Conservation (phyloP, 1,284 basidiomycete genomes). For the Meira miltonrushii region DNA sequence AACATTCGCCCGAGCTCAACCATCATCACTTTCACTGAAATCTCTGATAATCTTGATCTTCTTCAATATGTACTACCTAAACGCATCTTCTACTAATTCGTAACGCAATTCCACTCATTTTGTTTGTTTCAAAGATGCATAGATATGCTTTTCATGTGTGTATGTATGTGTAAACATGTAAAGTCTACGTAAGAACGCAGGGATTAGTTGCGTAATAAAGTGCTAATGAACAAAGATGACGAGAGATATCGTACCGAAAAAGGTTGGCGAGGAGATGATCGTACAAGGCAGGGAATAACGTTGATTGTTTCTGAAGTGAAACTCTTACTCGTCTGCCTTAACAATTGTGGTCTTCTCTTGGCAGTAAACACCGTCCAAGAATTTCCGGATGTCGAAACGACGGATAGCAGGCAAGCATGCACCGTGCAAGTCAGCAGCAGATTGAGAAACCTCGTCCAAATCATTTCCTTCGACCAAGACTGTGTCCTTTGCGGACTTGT, state of each 20-base stretch:
- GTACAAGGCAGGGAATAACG: no score
- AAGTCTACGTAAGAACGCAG: not conserved
- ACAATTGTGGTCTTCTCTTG: conserved; percentile 66
- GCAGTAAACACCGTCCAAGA: conserved; percentile 70
- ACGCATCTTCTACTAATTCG: no score
- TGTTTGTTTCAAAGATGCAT: not conserved
- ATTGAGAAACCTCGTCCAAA: conserved; percentile 52
- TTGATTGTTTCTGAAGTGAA: no score
- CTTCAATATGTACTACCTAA: no score
- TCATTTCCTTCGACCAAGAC: conserved; percentile 58
- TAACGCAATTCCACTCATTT: no score
- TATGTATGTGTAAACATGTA: not conserved
- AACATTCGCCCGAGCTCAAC: no score
- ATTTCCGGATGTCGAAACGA: conserved; percentile 58
- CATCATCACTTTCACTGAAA: no score
- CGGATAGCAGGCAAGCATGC: conserved; percentile 40
- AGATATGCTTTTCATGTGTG: not conserved
- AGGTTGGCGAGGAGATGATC: no score
- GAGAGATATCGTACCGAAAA: no score
- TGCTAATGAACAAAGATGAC: no score
- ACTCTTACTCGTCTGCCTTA: conserved; percentile 60
- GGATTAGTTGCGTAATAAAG: no score
- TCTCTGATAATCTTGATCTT: no score
- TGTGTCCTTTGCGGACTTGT: conserved; percentile 86
- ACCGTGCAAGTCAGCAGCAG: conserved; percentile 50